Conservation (phyloP, 129 eudicot genomes). For the Heracleum sosnowskyi region DNA sequence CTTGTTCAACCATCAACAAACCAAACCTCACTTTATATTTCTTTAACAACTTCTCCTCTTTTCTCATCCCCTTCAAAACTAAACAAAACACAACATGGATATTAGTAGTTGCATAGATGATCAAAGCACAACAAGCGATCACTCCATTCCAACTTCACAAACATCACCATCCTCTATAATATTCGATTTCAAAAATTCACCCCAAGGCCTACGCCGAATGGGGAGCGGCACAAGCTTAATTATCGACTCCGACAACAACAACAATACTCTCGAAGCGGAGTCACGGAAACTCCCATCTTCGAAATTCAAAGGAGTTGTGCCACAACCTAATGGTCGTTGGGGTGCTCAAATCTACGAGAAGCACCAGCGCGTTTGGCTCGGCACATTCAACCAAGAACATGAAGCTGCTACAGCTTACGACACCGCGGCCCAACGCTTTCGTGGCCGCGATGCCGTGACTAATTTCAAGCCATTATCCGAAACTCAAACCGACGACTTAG, state of each 20-base stretch:
- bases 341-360: slow-evolving; percentile 96
- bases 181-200: neutral
- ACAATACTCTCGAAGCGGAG: slow-evolving; percentile 60
- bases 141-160: slow-evolving; percentile 26
- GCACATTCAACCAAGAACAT: slow-evolving; percentile 75
- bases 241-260: slow-evolving; percentile 50
- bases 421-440: slow-evolving; percentile 76
- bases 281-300: slow-evolving; percentile 85
- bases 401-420: slow-evolving; percentile 91
- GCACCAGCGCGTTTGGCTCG: slow-evolving; percentile 94
- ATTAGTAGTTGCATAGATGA: slow-evolving; percentile 52
- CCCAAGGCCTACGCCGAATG: slow-evolving; percentile 29
- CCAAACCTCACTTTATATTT: slow-evolving; percentile 7
- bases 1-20: slow-evolving; percentile 23
- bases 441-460: slow-evolving; percentile 87
- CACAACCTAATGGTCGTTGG: slow-evolving; percentile 96
- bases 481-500: slow-evolving; percentile 26
- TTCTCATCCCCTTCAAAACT: neutral
- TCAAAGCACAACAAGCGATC: slow-evolving; percentile 56
- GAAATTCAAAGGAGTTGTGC: slow-evolving; percentile 85
- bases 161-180: slow-evolving; percentile 5
- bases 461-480: slow-evolving; percentile 56
- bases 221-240: slow-evolving; percentile 61
- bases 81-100: slow-evolving; percentile 22
- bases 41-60: neutral